These are phyloP conservation scores for Stephania cephalantha DNA, from an alignment of 164 flowering plant species.

Conservation along the genomic window DNA sequence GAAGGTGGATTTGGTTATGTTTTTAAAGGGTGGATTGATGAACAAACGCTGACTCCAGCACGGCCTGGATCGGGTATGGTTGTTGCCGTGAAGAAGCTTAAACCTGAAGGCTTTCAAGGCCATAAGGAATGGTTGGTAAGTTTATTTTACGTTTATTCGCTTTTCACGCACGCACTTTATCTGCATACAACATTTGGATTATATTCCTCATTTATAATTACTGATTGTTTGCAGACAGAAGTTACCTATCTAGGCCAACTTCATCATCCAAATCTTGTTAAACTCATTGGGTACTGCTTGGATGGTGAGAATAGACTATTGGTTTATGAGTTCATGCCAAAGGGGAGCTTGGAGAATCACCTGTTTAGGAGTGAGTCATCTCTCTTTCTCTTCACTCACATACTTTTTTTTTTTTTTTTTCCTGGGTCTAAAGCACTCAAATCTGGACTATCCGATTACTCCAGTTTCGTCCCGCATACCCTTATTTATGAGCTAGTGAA, in stretches of 20 bases:
- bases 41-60: conserved; percentile 53
- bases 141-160: background rate
- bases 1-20: conserved; percentile 94
- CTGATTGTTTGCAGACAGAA: conserved; percentile 63
- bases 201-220: background rate
- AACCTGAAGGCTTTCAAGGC: conserved; percentile 80
- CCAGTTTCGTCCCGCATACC: too few relatives aligned
- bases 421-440: too few relatives aligned
- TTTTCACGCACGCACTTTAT: background rate
- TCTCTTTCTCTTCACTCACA: background rate
- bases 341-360: conserved; percentile 94
- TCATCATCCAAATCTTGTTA: conserved; percentile 84
- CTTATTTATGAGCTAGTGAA: background rate
- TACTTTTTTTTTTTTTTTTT: background rate
- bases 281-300: conserved; percentile 77
- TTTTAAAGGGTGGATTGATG: conserved; percentile 89
- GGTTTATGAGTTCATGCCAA: conserved; percentile 95
- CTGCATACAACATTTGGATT: background rate
- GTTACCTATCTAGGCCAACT: conserved; percentile 82
- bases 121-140: conserved; percentile 45
- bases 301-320: conserved; percentile 79
- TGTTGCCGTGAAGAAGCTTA: conserved; percentile 84
- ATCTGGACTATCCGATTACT: too few relatives aligned
- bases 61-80: conserved; percentile 73
- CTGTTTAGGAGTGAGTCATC: conserved; percentile 69